Percentiles rank a stretch among this genome's conserved stretches.
These are phyloP conservation scores for Leishmania tarentolae DNA, from an alignment of 208 protist genomes.

Conservation along the genomic window DNA sequence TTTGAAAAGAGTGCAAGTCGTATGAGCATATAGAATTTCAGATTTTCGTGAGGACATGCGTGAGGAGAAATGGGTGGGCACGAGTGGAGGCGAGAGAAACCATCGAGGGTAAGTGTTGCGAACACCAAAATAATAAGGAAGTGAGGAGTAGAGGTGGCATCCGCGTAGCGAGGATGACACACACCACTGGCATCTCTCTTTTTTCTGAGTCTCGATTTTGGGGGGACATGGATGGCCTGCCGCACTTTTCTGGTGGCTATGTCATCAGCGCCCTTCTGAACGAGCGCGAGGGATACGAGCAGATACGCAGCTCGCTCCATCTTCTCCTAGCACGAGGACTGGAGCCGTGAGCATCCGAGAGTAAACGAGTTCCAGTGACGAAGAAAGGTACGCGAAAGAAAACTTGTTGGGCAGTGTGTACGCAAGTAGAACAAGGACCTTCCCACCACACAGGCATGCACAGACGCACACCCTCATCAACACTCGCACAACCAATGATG, in stretches of 20 bases:
- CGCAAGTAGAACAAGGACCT: conserved; percentile 1
- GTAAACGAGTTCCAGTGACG: neutral
- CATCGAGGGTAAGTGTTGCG: neutral
- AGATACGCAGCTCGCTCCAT: neutral
- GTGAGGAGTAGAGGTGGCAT: neutral
- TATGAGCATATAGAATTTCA: neutral
- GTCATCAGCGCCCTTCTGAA: neutral
- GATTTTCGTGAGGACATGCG: neutral
- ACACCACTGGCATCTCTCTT: neutral
- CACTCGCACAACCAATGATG: neutral
- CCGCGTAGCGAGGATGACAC: neutral
- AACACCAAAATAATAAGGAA: neutral
- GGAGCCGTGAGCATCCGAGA: neutral
- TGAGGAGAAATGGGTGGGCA: neutral
- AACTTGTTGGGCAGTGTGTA: neutral
- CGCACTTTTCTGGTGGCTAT: neutral
- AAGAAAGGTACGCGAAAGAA: neutral
- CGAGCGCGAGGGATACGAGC: neutral
- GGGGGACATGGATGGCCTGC: neutral
- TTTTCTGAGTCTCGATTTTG: no score
- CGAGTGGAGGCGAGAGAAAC: neutral
- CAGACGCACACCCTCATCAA: neutral
- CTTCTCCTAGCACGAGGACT: neutral
- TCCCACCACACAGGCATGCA: neutral
- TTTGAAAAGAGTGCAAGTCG: neutral